Base-by-base conservation (phyloP, 345 rosid genomes). In the Populus pruinosa region DNA sequence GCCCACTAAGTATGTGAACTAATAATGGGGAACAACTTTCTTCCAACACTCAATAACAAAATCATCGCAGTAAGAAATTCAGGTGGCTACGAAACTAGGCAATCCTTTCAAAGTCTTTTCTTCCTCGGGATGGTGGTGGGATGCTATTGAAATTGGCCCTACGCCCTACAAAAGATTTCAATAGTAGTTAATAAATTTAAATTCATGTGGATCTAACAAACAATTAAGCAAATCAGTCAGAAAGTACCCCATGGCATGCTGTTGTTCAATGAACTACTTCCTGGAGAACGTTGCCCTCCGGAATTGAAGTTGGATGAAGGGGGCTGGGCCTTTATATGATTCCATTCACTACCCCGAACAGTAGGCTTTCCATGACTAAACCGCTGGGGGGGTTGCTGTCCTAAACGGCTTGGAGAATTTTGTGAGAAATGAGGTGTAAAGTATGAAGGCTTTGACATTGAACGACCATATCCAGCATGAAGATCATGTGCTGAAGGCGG, bases 321-420 rank as follows among this genome's bases (percentile, higher is more conserved):
- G 78, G 89, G 89, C 85, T 89, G 97, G 31, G 87, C 83, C 80
- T 85, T 89, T 70, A 86, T 80, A 59, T 90, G 88, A 87, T 86
- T 90, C 97, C 92, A 89, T 66, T 92, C 98, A 27, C 84, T 77
- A 69, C 87, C 85, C 75, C 90, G 82, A 80, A 73, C 89, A 76
- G 83, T 70, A 67, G 86, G 75, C 79, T 96, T 91, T 74, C 89
- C 93, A 64, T 91, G 86, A 77, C 86, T 84, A 71, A 53, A 74
- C 78, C 88, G 87, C 43, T 80, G 96, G 71, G 79, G 83, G 79
- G 89, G 89, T 77, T 88, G 96, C 77, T 96, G 99, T 70, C 98
- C 92, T 81, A 96, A 90, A 66, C 98, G 97, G 83, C 99, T 96
- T 9, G 94, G 94, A 74, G 93, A 86, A 86, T 88, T 96, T 78